Conservation (phyloP, 768 basidiomycete species). For the Artomyces pyxidatus region DNA sequence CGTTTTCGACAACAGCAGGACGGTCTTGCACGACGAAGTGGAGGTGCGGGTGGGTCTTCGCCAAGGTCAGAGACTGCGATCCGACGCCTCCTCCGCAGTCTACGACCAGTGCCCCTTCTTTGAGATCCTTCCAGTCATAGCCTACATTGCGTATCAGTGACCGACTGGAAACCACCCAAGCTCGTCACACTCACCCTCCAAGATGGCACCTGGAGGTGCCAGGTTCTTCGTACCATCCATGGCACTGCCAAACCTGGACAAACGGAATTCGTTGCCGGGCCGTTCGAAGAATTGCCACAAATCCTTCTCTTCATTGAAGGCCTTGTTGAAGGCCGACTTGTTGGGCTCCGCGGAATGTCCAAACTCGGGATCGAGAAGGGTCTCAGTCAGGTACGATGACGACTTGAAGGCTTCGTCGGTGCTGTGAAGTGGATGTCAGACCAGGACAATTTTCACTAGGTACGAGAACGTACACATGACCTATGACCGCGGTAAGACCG, state of each 20-base stretch:
- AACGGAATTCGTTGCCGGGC: slow-evolving; percentile 15
- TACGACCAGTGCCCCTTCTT: slow-evolving; percentile 3
- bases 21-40: slow-evolving; percentile 9
- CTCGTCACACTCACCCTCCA: background rate
- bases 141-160: too few relatives aligned
- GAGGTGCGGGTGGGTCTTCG: background rate
- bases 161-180: too few relatives aligned
- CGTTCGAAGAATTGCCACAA: slow-evolving; percentile 22
- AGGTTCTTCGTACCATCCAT: slow-evolving; percentile 23
- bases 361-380: slow-evolving; percentile 22
- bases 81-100: slow-evolving; percentile 7
- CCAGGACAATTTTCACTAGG: background rate
- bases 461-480: slow-evolving; percentile 3
- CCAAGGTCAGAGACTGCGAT: slow-evolving; percentile 1
- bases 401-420: slow-evolving; percentile 25
- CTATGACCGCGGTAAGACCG: slow-evolving; percentile 4
- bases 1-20: background rate
- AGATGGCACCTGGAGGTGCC: background rate
- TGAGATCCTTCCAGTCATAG: slow-evolving; percentile 2
- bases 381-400: slow-evolving; percentile 26
- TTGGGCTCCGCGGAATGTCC: slow-evolving; percentile 20
- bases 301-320: slow-evolving; percentile 17
- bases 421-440: background rate
- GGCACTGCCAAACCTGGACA: slow-evolving; percentile 24
- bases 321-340: slow-evolving; percentile 20